These are phyloP conservation scores for Lizonia empirigonia DNA, from an alignment of 2,329 filamentous ascomycete species.

Conservation along the genomic window DNA sequence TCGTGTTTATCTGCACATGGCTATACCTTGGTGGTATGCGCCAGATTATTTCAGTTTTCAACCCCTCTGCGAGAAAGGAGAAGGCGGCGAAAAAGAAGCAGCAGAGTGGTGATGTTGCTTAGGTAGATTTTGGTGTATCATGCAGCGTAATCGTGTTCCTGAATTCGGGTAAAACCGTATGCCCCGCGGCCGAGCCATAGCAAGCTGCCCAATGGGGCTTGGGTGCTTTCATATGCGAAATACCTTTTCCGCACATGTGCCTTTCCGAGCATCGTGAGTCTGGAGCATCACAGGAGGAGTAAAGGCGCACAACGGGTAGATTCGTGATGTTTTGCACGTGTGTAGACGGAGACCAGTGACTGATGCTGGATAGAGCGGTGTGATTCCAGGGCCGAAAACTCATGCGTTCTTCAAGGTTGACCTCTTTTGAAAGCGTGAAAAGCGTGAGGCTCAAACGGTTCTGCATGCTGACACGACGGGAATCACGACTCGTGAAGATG, in stretches of 20 bases:
- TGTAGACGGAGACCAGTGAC: background rate
- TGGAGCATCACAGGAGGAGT: constrained; percentile 20
- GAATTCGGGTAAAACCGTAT: constrained; percentile 34
- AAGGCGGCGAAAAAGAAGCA: constrained; percentile 39
- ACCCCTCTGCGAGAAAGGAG: constrained; percentile 40
- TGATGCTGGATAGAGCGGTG: constrained; percentile 4
- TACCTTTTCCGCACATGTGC: constrained; percentile 11
- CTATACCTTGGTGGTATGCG: constrained; percentile 56
- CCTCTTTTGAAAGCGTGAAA: background rate
- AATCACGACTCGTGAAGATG: too few relatives aligned
- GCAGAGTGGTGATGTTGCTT: constrained; percentile 29
- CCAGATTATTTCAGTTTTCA: constrained; percentile 45
- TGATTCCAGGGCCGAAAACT: background rate
- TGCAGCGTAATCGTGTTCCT: constrained; percentile 17
- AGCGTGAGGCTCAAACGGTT: constrained; percentile 13
- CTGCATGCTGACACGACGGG: constrained; percentile 8
- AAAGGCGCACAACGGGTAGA: constrained; percentile 9
- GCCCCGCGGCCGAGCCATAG: constrained; percentile 31
- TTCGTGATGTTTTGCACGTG: background rate
- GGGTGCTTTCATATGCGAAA: constrained; percentile 27
- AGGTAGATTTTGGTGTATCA: constrained; percentile 17
- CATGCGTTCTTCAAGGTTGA: background rate
- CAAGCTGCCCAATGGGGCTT: constrained; percentile 6
- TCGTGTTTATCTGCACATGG: constrained; percentile 61
- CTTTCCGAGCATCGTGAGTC: constrained; percentile 14